Conservation (phyloP, 768 basidiomycete genomes). For the Exidia glandulosa region DNA sequence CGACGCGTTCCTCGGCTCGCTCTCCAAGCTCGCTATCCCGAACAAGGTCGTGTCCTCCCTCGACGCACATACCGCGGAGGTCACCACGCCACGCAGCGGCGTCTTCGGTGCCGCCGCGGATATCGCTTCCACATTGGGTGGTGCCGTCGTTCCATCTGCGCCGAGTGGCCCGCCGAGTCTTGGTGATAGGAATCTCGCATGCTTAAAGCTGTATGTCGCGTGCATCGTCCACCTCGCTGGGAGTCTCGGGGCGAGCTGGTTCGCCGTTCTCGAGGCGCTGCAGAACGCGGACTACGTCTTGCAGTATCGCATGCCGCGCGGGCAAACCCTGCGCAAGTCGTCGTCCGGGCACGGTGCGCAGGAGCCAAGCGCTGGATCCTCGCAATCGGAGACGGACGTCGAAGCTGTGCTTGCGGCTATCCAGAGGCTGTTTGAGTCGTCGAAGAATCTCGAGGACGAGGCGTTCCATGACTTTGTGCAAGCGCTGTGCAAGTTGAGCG, state of each 20-base stretch:
- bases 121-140: constrained; percentile 57
- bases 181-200: constrained; percentile 83
- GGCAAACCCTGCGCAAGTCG: constrained; percentile 3
- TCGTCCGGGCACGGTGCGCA: neutral
- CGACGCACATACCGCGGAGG: constrained; percentile 41
- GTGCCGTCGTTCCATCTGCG: constrained; percentile 28
- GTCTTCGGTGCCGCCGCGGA: constrained; percentile 31
- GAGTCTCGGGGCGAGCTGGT: constrained; percentile 86
- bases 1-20: constrained; percentile 82
- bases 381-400: constrained; percentile 46
- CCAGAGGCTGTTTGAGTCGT: constrained; percentile 76
- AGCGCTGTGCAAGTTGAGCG: constrained; percentile 79
- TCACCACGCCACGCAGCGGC: constrained; percentile 46
- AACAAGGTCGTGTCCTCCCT: constrained; percentile 77
- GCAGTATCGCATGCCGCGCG: constrained; percentile 39
- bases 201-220: constrained; percentile 70
- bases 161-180: constrained; percentile 56
- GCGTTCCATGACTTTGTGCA: constrained; percentile 69
- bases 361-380: constrained; percentile 43
- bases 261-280: constrained; percentile 75
- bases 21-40: constrained; percentile 91
- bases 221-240: constrained; percentile 75
- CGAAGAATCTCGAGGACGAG: constrained; percentile 69
- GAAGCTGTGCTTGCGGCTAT: constrained; percentile 66
- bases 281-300: constrained; percentile 95